Conservation (phyloP, 176 grass and related monocot genomes). For the Triticum dicoccoides region DNA sequence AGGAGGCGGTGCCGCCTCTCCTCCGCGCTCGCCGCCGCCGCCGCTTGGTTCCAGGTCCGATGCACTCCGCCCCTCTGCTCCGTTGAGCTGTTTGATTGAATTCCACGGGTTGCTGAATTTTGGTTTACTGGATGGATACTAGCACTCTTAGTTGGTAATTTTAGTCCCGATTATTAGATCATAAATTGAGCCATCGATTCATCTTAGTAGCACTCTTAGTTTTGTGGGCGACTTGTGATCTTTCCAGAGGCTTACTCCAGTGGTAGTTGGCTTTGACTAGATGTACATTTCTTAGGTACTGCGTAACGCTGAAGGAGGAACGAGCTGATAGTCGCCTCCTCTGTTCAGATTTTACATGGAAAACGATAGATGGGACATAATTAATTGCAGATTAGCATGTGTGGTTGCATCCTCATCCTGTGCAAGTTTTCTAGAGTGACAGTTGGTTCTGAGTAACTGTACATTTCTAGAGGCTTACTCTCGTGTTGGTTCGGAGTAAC, state of each 20-base stretch:
- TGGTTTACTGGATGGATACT: background rate
- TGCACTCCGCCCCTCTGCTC: background rate
- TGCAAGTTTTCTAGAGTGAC: background rate
- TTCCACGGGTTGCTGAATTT: background rate
- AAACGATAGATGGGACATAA: background rate
- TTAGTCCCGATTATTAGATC: background rate
- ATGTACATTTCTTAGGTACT: background rate
- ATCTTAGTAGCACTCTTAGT: background rate
- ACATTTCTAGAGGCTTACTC: too few species aligned
- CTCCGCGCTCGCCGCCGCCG: conserved; percentile 34
- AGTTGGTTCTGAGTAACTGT: too few species aligned
- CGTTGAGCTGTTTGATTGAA: background rate
- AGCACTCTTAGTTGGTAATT: background rate
- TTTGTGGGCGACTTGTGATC: background rate
- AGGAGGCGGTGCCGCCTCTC: conserved; percentile 30
- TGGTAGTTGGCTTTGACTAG: conserved; percentile 31
- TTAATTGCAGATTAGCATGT: conserved; percentile 1
- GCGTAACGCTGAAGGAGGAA: conserved; percentile 3
- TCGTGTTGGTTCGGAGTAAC: conserved; percentile 26
- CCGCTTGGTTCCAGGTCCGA: conserved; percentile 40
- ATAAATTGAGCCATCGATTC: background rate
- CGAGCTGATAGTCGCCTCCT: background rate
- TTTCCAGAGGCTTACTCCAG: background rate
- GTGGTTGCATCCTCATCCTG: background rate
- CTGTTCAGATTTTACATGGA: conserved; percentile 11